Evolutionary conservation across 371 early-diverging fungal species (phyloP).

Genomic region (Saksenaea oblongispora): DNA sequence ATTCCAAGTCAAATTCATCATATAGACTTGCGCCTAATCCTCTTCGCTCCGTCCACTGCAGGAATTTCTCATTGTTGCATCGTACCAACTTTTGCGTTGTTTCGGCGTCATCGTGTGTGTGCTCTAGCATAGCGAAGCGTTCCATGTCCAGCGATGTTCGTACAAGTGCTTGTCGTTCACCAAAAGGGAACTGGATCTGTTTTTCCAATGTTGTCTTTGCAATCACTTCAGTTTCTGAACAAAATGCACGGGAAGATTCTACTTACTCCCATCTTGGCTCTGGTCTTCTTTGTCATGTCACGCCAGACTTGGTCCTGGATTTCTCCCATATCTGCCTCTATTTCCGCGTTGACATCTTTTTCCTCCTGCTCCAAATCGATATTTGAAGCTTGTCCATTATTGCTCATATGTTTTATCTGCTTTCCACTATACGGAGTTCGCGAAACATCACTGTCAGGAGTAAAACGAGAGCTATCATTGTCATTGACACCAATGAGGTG

Average conservation of each 20-base stretch:
- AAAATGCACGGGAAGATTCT: neutral
- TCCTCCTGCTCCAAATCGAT: constrained; percentile 40
- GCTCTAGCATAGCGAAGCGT: constrained; percentile 53
- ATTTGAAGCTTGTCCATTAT: constrained; percentile 8
- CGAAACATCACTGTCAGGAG: constrained; percentile 16
- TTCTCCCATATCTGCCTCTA: constrained; percentile 51
- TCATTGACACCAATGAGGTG: constrained; percentile 15
- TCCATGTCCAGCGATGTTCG: constrained; percentile 59
- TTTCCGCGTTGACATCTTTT: constrained; percentile 44
- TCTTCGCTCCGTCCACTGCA: constrained; percentile 39
- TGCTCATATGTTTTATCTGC: constrained; percentile 12
- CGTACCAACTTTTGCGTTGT: constrained; percentile 31
- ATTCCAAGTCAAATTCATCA: constrained; percentile 49
- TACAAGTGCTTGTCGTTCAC: constrained; percentile 50
- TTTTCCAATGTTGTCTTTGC: constrained; percentile 45
- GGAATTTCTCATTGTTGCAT: constrained; percentile 32
- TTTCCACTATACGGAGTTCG: constrained; percentile 24
- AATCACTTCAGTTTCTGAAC: neutral
- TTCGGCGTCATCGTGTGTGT: constrained; percentile 44
- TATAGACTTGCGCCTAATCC: constrained; percentile 30
- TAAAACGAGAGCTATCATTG: constrained; percentile 12
- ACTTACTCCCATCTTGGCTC: constrained; percentile 53
- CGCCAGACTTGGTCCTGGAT: constrained; percentile 63
- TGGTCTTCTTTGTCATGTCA: constrained; percentile 59
- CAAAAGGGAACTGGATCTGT: constrained; percentile 56